Evolutionary conservation across 768 basidiomycete species (phyloP), one percentile per base, ranked within the genome.

Genomic region (Tylopilus vinaceipallidus): DNA sequence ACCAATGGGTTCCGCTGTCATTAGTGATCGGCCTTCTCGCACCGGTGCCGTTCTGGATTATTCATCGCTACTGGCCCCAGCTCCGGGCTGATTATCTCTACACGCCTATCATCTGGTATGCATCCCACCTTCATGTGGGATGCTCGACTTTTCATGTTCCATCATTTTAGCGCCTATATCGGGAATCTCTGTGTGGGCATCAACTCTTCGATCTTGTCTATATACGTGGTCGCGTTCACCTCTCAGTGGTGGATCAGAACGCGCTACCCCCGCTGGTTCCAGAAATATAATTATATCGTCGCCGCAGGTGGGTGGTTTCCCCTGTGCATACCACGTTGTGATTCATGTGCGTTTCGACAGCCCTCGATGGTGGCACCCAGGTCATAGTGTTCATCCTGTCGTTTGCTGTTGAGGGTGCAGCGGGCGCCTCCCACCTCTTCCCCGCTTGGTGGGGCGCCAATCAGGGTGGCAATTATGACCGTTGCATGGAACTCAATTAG

Each of bases 401-500:
- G 1, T 73, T 72, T 48, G 68, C 78, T 0, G 77, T 81, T 1
- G 73, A 74, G 49, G 81, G 81, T 12, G 79, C 74, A 8, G 69
- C 74, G 4, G 79, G 80, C 6, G 59, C 65, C 1, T 60, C 77
- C 0, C 75, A 79, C 55, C 55, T 76, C 23, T 81, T 81, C 67
- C 77, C 80, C 14, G 50, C 69, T 45, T 81, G 80, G 81, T 81
- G 78, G 81, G 78, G 78, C 16, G 79, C 79, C 7, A 79, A 82
- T 57, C 78, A 81, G 48, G 62, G 59, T 32, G 78, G 77, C 58
- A 69, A 74, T 58, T 71, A 65, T 23, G 64, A 66, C 38, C 66
- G 17, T 5, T 67, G 64, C 42, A n/a, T n/a, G n/a, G n/a, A n/a
- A n/a, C n/a, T n/a, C n/a, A n/a, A n/a, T n/a, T n/a, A n/a, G n/a